These are phyloP conservation scores for Kwoniella sp. DNA, from an alignment of 768 basidiomycete species.

Conservation along the genomic window DNA sequence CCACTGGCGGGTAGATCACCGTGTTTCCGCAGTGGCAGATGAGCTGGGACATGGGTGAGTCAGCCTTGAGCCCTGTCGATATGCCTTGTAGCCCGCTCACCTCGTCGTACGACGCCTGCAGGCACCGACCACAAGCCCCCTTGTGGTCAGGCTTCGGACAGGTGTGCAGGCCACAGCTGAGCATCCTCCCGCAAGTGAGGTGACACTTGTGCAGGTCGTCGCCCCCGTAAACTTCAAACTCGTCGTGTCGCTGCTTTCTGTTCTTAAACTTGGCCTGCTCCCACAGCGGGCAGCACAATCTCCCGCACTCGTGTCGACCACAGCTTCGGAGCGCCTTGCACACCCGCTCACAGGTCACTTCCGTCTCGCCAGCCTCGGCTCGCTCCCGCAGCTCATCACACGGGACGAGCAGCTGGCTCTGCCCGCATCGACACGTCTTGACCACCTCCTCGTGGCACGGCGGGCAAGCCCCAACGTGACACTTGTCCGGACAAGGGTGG, in stretches of 20 bases:
- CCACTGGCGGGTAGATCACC: conserved; percentile 56
- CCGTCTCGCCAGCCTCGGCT: conserved; percentile 51
- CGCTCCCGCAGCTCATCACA: conserved; percentile 56
- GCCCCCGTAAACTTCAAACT: conserved; percentile 55
- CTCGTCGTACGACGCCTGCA: conserved; percentile 89
- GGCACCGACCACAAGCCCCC: conserved; percentile 74
- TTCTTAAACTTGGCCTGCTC: conserved; percentile 56
- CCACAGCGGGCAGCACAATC: conserved; percentile 85
- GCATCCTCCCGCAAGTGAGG: conserved; percentile 66
- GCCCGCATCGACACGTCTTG: conserved; percentile 81
- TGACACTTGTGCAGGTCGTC: conserved; percentile 72
- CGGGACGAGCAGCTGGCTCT: conserved; percentile 57
- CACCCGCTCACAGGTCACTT: conserved; percentile 72
- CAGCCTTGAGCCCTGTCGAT: too few species aligned
- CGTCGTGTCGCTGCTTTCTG: conserved; percentile 56
- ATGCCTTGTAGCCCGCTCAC: conserved; percentile 50
- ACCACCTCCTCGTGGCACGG: conserved; percentile 69
- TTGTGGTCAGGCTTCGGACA: conserved; percentile 79
- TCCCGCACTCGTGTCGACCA: conserved; percentile 77
- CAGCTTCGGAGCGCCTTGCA: conserved; percentile 75
- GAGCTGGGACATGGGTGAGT: conserved; percentile 55
- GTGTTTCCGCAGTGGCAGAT: conserved; percentile 82
- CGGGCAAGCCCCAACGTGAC: conserved; percentile 75
- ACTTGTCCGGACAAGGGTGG: conserved; percentile 66
- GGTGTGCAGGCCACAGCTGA: conserved; percentile 67